These are phyloP conservation scores for Cutaneotrichosporon sp. DNA, from an alignment of 1,284 basidiomycete species.

Conservation along the genomic window DNA sequence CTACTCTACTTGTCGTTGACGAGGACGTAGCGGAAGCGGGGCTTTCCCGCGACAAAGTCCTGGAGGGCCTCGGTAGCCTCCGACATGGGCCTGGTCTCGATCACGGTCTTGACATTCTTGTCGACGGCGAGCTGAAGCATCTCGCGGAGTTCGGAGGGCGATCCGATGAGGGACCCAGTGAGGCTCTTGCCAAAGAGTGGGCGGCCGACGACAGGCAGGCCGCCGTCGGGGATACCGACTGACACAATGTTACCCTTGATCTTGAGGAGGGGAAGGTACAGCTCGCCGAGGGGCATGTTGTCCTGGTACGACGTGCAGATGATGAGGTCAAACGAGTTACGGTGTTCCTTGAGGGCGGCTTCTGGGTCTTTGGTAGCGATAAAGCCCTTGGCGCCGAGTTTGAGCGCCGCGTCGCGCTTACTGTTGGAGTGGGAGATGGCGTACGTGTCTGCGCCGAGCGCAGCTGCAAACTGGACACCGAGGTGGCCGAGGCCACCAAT, in stretches of 20 bases:
- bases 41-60: constrained; percentile 49
- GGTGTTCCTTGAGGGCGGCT: constrained; percentile 47
- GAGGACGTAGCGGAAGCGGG: constrained; percentile 50
- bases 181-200: constrained; percentile 19
- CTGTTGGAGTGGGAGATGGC: constrained; percentile 64
- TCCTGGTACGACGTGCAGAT: constrained; percentile 47
- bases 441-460: constrained; percentile 58
- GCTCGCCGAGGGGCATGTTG: constrained; percentile 21
- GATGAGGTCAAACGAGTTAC: constrained; percentile 49
- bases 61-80: constrained; percentile 50
- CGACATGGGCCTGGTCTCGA: constrained; percentile 50
- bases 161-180: constrained; percentile 47
- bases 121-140: constrained; percentile 46
- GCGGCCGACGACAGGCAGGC: constrained; percentile 12
- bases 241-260: constrained; percentile 47
- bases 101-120: constrained; percentile 44
- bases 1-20: constrained; percentile 40
- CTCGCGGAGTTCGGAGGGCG: constrained; percentile 44
- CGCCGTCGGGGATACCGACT: constrained; percentile 45
- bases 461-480: constrained; percentile 57
- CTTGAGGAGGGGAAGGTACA: constrained; percentile 44
- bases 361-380: constrained; percentile 51
- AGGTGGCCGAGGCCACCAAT: constrained; percentile 57
- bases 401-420: constrained; percentile 58
- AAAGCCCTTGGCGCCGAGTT: constrained; percentile 56